A percentile compares a stretch with the other conserved stretches of the same genome.
phyloP scores from a whole-genome alignment of 2,329 filamentous ascomycete species.

The Exutisphaerella laricina region DNA sequence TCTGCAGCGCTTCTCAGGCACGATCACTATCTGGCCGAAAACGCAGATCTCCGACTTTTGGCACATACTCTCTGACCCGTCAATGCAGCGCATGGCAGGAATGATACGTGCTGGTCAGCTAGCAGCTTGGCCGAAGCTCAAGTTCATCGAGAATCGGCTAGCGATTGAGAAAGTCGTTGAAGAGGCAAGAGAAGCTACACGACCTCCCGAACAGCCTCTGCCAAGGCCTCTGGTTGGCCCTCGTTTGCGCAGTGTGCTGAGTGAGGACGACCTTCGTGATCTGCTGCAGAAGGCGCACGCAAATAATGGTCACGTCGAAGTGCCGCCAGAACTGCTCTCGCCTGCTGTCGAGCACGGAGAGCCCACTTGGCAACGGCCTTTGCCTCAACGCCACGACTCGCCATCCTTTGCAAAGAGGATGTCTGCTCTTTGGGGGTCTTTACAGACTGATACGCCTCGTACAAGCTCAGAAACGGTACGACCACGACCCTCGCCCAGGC shows the following conservation, averaged over 20 bases:
- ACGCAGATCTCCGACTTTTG: conserved; percentile 72
- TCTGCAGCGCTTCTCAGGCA: conserved; percentile 91
- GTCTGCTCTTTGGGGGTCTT: conserved; percentile 26
- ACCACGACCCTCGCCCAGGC: conserved; percentile 15
- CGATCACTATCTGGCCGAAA: conserved; percentile 94
- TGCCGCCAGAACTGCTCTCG: conserved; percentile 22
- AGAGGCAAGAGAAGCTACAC: conserved; percentile 47
- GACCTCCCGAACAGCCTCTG: conserved; percentile 29
- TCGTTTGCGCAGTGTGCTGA: conserved; percentile 36
- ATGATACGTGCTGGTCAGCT: conserved; percentile 92
- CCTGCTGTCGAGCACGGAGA: conserved; percentile 16
- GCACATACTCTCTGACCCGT: conserved; percentile 81
- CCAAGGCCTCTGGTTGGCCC: conserved; percentile 18
- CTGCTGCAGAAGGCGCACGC: conserved; percentile 35
- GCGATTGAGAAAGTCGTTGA: conserved; percentile 69
- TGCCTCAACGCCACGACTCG: conserved; percentile 20
- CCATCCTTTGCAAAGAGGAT: conserved; percentile 31
- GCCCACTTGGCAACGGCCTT: conserved; percentile 10
- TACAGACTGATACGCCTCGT: conserved; percentile 17
- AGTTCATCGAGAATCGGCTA: conserved; percentile 83
- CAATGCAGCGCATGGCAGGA: conserved; percentile 64
- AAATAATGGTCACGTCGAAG: conserved; percentile 28
- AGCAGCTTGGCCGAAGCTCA: conserved; percentile 82
- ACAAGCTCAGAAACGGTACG: conserved; percentile 22
- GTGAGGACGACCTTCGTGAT: conserved; percentile 43